phyloP scores from a whole-genome alignment of 2,329 filamentous ascomycete genomes.

The Diaporthe velutina region DNA sequence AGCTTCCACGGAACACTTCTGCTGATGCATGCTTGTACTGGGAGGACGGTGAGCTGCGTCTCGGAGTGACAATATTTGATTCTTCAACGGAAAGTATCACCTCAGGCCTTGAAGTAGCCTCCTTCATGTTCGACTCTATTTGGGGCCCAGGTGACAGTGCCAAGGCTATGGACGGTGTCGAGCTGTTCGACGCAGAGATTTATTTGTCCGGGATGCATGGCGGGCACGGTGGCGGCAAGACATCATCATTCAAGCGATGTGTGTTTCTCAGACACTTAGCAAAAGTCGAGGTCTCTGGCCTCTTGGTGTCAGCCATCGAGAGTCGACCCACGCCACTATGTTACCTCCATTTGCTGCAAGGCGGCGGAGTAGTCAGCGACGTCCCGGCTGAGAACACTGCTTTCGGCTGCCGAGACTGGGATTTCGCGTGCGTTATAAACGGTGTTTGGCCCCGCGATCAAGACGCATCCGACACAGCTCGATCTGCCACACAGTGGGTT shows the following conservation, averaged over 20 bases:
- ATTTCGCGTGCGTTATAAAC: conserved; percentile 74
- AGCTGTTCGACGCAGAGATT: conserved; percentile 70
- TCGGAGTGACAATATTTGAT: conserved; percentile 67
- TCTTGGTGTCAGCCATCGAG: conserved; percentile 60
- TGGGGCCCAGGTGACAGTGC: conserved; percentile 50
- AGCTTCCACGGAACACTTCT: conserved; percentile 59
- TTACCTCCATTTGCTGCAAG: conserved; percentile 74
- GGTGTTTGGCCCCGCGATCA: conserved; percentile 70
- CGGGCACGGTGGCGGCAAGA: conserved; percentile 69
- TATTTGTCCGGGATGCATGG: conserved; percentile 72
- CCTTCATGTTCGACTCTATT: conserved; percentile 30
- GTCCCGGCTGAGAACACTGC: conserved; percentile 61
- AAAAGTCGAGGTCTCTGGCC: conserved; percentile 46
- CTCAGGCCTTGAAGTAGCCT: conserved; percentile 34
- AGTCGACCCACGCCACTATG: conserved; percentile 65
- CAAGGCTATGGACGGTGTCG: conserved; percentile 59
- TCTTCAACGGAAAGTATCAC: conserved; percentile 44
- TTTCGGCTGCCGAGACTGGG: conserved; percentile 74
- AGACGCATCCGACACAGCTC: conserved; percentile 58
- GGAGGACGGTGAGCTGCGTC: conserved; percentile 57
- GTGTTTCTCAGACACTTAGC: conserved; percentile 68
- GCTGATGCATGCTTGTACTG: conserved; percentile 69
- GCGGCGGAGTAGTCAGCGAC: conserved; percentile 65
- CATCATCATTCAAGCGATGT: conserved; percentile 74
- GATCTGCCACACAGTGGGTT: conserved; percentile 64